Percentiles rank a stretch among this genome's conserved stretches.
Conservation (phyloP, 2,329 filamentous ascomycete genomes). For the Fusarium sp. region DNA sequence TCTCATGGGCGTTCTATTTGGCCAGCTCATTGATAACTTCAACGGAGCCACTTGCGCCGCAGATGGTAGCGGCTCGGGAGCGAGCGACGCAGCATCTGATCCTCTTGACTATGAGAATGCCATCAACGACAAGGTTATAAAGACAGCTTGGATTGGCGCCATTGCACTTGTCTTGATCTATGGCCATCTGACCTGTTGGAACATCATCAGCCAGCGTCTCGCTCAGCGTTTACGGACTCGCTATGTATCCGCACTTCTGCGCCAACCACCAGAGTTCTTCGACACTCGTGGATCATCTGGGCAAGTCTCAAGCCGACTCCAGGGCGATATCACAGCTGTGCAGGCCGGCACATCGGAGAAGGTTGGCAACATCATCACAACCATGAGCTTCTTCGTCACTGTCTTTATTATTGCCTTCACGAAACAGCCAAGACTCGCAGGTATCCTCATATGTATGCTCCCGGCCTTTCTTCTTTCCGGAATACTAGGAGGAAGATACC, state of each 20-base stretch:
- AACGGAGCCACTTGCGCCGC: slow-evolving; percentile 63
- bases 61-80: slow-evolving; percentile 9
- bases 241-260: slow-evolving; percentile 66
- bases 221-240: slow-evolving; percentile 68
- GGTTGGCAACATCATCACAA: slow-evolving; percentile 70
- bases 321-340: slow-evolving; percentile 71
- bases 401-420: slow-evolving; percentile 69
- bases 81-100: slow-evolving; percentile 22
- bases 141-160: slow-evolving; percentile 67
- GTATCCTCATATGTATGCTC: slow-evolving; percentile 68
- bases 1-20: slow-evolving; percentile 70
- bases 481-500: slow-evolving; percentile 63
- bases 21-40: slow-evolving; percentile 68
- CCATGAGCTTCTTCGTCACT: slow-evolving; percentile 71
- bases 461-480: slow-evolving; percentile 70
- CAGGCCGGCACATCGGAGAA: slow-evolving; percentile 77
- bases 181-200: slow-evolving; percentile 71
- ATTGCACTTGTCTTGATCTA: slow-evolving; percentile 72
- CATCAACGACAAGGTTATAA: slow-evolving; percentile 66
- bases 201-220: slow-evolving; percentile 68
- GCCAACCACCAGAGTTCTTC: slow-evolving; percentile 68
- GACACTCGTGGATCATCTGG: slow-evolving; percentile 66
- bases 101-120: slow-evolving; percentile 49
- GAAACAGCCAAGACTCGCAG: neutral
- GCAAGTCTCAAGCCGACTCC: slow-evolving; percentile 71